These are phyloP conservation scores for Tylopilus cervinicoccineus DNA, from an alignment of 768 basidiomycete genomes.

Conservation along the genomic window DNA sequence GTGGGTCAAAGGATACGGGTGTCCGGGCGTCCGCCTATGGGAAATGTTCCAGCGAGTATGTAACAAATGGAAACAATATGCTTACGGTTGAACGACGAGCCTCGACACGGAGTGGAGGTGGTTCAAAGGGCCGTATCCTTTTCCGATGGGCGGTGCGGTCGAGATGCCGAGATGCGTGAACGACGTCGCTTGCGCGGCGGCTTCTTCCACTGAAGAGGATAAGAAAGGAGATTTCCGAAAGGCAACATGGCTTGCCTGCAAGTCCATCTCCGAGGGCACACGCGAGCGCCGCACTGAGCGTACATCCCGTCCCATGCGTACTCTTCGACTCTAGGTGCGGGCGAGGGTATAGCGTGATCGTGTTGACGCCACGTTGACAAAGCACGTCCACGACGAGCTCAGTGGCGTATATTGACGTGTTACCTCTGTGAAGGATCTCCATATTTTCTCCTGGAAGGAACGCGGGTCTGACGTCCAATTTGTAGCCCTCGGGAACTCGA, in stretches of 20 bases:
- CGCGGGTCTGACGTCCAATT: slow-evolving; percentile 40
- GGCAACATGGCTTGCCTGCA: slow-evolving; percentile 32
- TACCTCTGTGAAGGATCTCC: slow-evolving; percentile 49
- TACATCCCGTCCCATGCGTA: slow-evolving; percentile 94
- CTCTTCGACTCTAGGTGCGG: slow-evolving; percentile 62
- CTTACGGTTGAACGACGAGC: slow-evolving; percentile 53
- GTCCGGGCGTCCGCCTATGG: slow-evolving; percentile 49
- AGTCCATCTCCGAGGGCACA: slow-evolving; percentile 52
- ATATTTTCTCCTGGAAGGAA: slow-evolving; percentile 52
- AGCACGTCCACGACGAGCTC: slow-evolving; percentile 65
- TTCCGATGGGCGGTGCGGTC: slow-evolving; percentile 62
- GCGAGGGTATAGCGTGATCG: slow-evolving; percentile 50
- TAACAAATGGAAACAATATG: slow-evolving; percentile 12
- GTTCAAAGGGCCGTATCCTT: slow-evolving; percentile 82
- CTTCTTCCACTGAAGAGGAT: slow-evolving; percentile 45
- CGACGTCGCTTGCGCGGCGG: slow-evolving; percentile 53
- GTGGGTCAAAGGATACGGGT: slow-evolving; percentile 67
- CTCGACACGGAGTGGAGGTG: slow-evolving; percentile 63
- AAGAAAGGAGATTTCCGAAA: not conserved
- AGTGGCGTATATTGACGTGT: slow-evolving; percentile 4
- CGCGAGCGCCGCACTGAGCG: slow-evolving; percentile 79
- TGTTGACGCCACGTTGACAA: slow-evolving; percentile 32
- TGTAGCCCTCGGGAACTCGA: slow-evolving; percentile 21
- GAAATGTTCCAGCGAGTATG: not conserved
- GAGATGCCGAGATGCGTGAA: slow-evolving; percentile 77